These are phyloP conservation scores for Papilionanthe hybrid DNA, from an alignment of 116 monocot species.

Conservation along the genomic window DNA sequence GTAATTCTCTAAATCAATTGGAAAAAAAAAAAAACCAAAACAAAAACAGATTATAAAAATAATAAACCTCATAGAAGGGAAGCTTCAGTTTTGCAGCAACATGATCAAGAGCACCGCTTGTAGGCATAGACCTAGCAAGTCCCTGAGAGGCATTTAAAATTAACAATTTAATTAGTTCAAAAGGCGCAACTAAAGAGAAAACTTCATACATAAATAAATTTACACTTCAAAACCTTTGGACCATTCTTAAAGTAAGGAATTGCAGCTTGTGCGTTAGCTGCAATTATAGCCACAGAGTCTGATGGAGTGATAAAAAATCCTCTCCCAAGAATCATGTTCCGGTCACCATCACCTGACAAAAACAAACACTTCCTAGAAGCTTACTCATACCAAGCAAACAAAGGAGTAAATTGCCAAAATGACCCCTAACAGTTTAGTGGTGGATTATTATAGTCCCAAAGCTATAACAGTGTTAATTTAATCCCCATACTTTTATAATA, in stretches of 20 bases:
- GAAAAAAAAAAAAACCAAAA: background rate
- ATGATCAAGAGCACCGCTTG: conserved; percentile 95
- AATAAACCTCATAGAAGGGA: conserved; percentile 89
- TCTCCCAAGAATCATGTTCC: conserved; percentile 98
- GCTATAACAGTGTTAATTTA: too few species aligned
- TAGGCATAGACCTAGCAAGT: conserved; percentile 98
- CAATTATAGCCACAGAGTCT: conserved; percentile 98
- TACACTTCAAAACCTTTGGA: conserved; percentile 41
- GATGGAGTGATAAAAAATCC: conserved; percentile 91
- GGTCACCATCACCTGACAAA: conserved; percentile 85
- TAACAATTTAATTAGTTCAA: background rate
- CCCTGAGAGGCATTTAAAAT: conserved; percentile 40
- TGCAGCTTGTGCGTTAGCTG: conserved; percentile 78
- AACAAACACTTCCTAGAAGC: conserved; percentile 1
- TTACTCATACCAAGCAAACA: background rate
- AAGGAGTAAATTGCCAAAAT: too few species aligned
- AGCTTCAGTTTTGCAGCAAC: conserved; percentile 85
- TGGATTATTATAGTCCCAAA: too few species aligned
- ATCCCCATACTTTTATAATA: too few species aligned
- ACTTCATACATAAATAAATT: background rate
- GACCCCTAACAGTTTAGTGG: too few species aligned
- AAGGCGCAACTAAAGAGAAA: conserved; percentile 1
- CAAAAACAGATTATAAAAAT: background rate
- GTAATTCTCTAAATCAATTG: background rate
- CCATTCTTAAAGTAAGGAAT: conserved; percentile 95